Percentiles rank a stretch among this genome's conserved stretches.
These are phyloP conservation scores for Xylaria telfairii DNA, from an alignment of 495 filamentous ascomycete species.

Conservation along the genomic window DNA sequence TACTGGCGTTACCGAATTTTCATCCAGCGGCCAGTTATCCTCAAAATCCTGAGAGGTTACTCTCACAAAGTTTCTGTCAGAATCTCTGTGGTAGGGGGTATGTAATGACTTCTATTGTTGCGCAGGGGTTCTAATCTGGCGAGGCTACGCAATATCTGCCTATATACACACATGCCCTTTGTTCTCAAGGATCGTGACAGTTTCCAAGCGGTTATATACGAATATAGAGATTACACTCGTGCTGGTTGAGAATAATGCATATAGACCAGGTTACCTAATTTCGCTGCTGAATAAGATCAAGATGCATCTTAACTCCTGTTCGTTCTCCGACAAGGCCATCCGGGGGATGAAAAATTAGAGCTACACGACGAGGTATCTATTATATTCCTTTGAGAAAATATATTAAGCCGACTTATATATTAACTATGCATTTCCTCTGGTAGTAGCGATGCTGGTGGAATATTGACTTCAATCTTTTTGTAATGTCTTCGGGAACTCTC, in stretches of 20 bases:
- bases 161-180: too few relatives aligned
- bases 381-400: neutral
- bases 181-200: too few relatives aligned
- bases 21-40: slow-evolving; percentile 80
- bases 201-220: neutral
- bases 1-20: slow-evolving; percentile 81
- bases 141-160: too few relatives aligned
- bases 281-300: neutral
- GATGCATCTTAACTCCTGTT: neutral
- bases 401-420: too few relatives aligned
- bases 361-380: neutral
- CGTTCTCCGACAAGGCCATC: neutral
- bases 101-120: too few relatives aligned
- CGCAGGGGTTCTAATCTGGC: too few relatives aligned
- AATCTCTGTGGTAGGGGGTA: too few relatives aligned
- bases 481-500: too few relatives aligned
- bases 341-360: neutral
- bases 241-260: neutral
- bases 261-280: neutral
- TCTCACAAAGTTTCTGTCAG: slow-evolving; percentile 47
- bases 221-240: neutral
- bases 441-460: too few relatives aligned
- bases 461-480: too few relatives aligned
- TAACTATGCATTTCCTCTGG: too few relatives aligned
- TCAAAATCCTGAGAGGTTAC: slow-evolving; percentile 81